Evolutionary conservation across 129 eudicot genomes (phyloP).

Genomic region (Helianthus tuberosus): DNA sequence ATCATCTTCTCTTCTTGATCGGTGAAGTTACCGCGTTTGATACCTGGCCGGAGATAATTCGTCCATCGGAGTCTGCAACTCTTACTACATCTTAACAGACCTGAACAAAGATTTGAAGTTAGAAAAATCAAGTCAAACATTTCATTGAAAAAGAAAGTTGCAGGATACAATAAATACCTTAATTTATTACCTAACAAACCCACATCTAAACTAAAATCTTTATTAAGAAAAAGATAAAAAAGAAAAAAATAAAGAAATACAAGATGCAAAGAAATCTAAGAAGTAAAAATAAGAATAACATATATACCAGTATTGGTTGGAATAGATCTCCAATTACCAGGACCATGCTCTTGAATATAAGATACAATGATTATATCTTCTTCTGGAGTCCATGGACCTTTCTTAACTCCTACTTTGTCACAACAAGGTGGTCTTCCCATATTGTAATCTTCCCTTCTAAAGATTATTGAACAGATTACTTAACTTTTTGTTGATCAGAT

Average conservation of each 20-base stretch:
- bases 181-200: conserved; percentile 28
- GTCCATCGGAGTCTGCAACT: conserved; percentile 55
- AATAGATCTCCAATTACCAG: conserved; percentile 59
- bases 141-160: conserved; percentile 17
- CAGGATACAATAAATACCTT: conserved; percentile 27
- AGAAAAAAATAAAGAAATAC: neutral
- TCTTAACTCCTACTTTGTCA: conserved; percentile 30
- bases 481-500: neutral
- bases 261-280: neutral
- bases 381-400: too few relatives aligned
- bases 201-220: neutral
- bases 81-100: conserved; percentile 48
- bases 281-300: neutral
- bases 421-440: conserved; percentile 68
- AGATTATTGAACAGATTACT: neutral
- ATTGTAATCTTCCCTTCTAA: too few relatives aligned
- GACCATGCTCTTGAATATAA: conserved; percentile 51
- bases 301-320: conserved; percentile 49
- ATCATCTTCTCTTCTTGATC: conserved; percentile 49
- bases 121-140: neutral
- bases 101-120: conserved; percentile 24
- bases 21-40: conserved; percentile 47
- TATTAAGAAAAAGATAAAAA: neutral
- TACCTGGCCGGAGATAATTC: conserved; percentile 49
- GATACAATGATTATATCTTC: conserved; percentile 6